A percentile compares a stretch with the other conserved stretches of the same genome.
These are phyloP conservation scores for Penicillium waksmanii DNA, from an alignment of 495 filamentous ascomycete species.

Conservation along the genomic window DNA sequence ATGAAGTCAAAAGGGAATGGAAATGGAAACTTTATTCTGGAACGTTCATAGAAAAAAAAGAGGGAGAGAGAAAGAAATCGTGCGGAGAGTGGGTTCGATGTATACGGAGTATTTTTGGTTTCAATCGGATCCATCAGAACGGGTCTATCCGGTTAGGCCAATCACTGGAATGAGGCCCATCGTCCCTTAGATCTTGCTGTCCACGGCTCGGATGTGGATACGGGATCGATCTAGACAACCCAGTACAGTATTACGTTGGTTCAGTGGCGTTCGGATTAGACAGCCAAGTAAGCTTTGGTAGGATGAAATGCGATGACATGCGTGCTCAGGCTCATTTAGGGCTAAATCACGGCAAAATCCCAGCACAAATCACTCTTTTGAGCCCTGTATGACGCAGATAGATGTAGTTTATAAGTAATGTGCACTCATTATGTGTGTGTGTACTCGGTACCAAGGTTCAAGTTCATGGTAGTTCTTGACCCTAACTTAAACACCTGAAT, in stretches of 20 bases:
- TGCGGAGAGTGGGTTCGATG: conserved; percentile 24
- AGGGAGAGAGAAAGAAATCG: conserved; percentile 16
- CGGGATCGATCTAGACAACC: conserved; percentile 30
- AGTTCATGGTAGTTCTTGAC: neutral
- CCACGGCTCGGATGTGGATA: conserved; percentile 30
- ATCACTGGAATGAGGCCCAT: conserved; percentile 20
- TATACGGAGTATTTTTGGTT: conserved; percentile 34
- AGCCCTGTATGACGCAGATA: neutral
- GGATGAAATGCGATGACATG: neutral
- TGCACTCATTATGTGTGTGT: neutral
- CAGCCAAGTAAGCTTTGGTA: conserved; percentile 1
- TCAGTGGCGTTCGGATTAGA: conserved; percentile 3
- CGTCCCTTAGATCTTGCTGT: conserved; percentile 27
- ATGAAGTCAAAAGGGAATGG: conserved; percentile 13
- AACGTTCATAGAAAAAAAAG: conserved; percentile 27
- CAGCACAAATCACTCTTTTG: neutral
- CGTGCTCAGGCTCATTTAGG: neutral
- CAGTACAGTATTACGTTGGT: neutral
- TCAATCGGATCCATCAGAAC: conserved; percentile 37
- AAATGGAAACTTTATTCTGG: conserved; percentile 30
- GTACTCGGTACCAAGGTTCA: conserved; percentile 3
- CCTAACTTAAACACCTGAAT: conserved; percentile 13
- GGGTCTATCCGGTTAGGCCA: conserved; percentile 38
- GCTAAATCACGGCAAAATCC: too few species aligned
- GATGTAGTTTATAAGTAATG: neutral